These are phyloP conservation scores for Cladorrhinum sp. DNA, from an alignment of 2,329 filamentous ascomycete genomes.

Conservation along the genomic window DNA sequence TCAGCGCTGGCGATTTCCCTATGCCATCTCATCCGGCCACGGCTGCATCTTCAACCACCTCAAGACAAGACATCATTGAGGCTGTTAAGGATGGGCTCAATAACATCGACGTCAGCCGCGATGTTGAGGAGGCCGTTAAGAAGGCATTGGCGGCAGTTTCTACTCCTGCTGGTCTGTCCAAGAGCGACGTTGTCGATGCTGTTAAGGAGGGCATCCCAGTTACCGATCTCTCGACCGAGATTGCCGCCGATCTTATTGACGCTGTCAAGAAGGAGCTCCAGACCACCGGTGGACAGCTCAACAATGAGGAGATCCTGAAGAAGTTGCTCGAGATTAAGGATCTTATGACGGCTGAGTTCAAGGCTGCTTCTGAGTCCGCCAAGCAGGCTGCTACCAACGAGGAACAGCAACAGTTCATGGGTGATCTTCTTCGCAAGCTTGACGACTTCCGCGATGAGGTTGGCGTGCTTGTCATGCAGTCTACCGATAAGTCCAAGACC, in stretches of 20 bases:
- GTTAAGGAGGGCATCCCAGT: slow-evolving; percentile 20
- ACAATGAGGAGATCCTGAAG: slow-evolving; percentile 50
- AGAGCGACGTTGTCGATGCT: slow-evolving; percentile 24
- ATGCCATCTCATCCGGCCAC: neutral
- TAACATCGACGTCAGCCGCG: slow-evolving; percentile 26
- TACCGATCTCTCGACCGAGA: slow-evolving; percentile 12
- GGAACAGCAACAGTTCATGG: slow-evolving; percentile 80
- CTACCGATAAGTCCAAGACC: slow-evolving; percentile 54
- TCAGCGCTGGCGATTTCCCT: neutral
- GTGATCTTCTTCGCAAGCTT: slow-evolving; percentile 62
- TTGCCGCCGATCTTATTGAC: slow-evolving; percentile 7
- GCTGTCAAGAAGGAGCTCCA: slow-evolving; percentile 20
- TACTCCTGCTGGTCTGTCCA: slow-evolving; percentile 17
- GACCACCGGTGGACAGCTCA: slow-evolving; percentile 25
- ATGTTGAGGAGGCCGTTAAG: slow-evolving; percentile 19
- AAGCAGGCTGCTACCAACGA: slow-evolving; percentile 81
- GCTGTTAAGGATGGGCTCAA: slow-evolving; percentile 53
- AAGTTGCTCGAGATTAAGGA: slow-evolving; percentile 65
- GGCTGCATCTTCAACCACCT: slow-evolving; percentile 36
- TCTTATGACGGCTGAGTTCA: slow-evolving; percentile 57
- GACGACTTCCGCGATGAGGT: slow-evolving; percentile 67
- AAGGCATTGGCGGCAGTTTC: slow-evolving; percentile 24
- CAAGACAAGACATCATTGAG: slow-evolving; percentile 74
- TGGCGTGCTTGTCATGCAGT: slow-evolving; percentile 54
- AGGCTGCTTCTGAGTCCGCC: slow-evolving; percentile 57